Conservation (phyloP, 2,329 filamentous ascomycete species). For the Aschersonia sp. region DNA sequence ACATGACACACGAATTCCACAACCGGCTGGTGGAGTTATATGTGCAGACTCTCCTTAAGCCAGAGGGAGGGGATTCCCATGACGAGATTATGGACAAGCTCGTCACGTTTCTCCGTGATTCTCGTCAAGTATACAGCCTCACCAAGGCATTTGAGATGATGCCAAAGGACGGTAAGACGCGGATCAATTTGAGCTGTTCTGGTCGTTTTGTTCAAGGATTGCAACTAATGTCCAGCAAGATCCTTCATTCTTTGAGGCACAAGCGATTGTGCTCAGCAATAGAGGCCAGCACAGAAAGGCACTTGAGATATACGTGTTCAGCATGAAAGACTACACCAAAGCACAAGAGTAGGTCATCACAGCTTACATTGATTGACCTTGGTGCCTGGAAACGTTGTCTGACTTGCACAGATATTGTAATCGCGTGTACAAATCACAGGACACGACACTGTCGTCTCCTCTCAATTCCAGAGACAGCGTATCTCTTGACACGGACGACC, state of each 20-base stretch:
- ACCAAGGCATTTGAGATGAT: slow-evolving; percentile 64
- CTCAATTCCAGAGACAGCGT: slow-evolving; percentile 17
- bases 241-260: slow-evolving; percentile 71
- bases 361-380: background rate
- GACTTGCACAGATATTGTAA: slow-evolving; percentile 61
- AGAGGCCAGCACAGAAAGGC: slow-evolving; percentile 95
- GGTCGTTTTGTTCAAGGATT: background rate
- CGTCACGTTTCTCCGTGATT: slow-evolving; percentile 60
- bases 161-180: slow-evolving; percentile 55
- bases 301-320: slow-evolving; percentile 95
- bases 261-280: slow-evolving; percentile 81
- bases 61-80: slow-evolving; percentile 32
- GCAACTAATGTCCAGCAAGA: slow-evolving; percentile 33
- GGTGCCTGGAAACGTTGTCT: slow-evolving; percentile 4
- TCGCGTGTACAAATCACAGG: slow-evolving; percentile 54
- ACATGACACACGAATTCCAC: slow-evolving; percentile 74
- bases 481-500: slow-evolving; percentile 27
- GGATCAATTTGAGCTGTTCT: background rate
- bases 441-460: slow-evolving; percentile 22
- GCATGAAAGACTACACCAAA: slow-evolving; percentile 71
- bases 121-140: slow-evolving; percentile 61
- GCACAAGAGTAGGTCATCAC: slow-evolving; percentile 65
- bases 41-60: slow-evolving; percentile 39
- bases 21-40: slow-evolving; percentile 63
- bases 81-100: slow-evolving; percentile 49